Base-by-base conservation (phyloP, 345 rosid species). In the Adansonia digitata region DNA sequence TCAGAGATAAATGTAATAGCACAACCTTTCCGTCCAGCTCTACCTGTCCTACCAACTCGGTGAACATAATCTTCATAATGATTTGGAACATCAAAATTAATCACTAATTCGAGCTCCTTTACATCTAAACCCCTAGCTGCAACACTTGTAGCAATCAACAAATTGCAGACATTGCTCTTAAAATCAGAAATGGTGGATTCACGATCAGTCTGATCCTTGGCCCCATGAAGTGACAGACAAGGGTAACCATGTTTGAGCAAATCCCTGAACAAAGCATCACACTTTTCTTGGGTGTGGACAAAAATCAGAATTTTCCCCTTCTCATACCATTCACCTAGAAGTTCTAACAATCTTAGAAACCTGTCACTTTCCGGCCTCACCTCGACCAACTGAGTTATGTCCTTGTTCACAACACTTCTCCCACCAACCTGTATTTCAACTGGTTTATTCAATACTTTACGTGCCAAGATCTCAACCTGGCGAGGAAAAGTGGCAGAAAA, bases 81-180 rank as follows among this genome's bases (percentile, higher is more conserved):
- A 74, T 95, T 93, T 17, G 98, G 99, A 34, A 80, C 97, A 84
- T 93, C 96, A 83, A 80, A 95, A 76, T 93, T 95, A 69, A 95
- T 77, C 80, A 90, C 98, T 71, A 95, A 81, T 85, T 95, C 99
- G 46, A 93, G 97, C 81, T 95, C 98, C 85, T 95, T 95, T 80
- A 93, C 98, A 82, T 90, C 99, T 73, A 93, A 86, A 73, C 99
- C 99, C 81, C 99, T 90, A 29, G 99, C 97, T 29, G 99, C 99
- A 84, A 93, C 48, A 86, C 98, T 90, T 35, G 99, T 91, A 24
- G 98, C 99, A 83, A 89, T 82, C 85, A 93, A 75, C 83, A 95
- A 79, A 84, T 86, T 91, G 87, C 99, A 93, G 75, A 93, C 93
- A 61, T 93, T 91, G 86, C 85, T 91, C 86, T 95, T 89, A 73